Base-by-base conservation (phyloP, 176 grass and related monocot species). In the Typha latifolia region DNA sequence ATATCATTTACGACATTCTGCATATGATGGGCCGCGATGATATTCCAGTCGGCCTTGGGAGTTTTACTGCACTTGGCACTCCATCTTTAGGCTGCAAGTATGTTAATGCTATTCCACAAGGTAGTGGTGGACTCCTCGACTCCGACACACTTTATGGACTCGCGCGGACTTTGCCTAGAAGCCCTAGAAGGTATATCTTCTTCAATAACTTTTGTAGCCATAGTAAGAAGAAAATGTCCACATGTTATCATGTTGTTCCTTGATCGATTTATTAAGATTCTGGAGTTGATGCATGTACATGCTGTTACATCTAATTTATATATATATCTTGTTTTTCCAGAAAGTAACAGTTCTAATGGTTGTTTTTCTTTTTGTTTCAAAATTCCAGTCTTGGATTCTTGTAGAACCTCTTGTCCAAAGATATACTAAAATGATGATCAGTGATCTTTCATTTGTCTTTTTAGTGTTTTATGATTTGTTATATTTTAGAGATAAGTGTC, bases 1-100 rank as follows among this genome's bases (percentile, higher is more conserved):
- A 96, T 52, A 66, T 91, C 0, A 64, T 91, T 81, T 91, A 91
- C 47, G 88, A 91, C 63, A 74, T 96, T 14, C 81, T 91, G 14
- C 85, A 91, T 61, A 91, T 91, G 92, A 96, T 96, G 92, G 88
- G 92, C 10, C 88, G 78, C 9, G 92, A 91, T 67, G 88, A 96
- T 69, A 89, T 96, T 82, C 88, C 82, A 67, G 87, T 91, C 48
- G 92, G 92, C 11, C 80, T 78, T 49, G 92, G 92, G 62, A 91
- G 80, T 72, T 14, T 82, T 19, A 84, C 85, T 32, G 92, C 92
- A 50, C 62, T 91, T 69, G 88, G 82, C 27, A 86, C 77, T 50
- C 69, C 80, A 16, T 78, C 1, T 57, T 77, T 89, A 43, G 85
- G 82, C 26, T 96, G 92, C 55, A 66, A 85, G 57, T 91, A 89